Percentiles rank a stretch among this genome's conserved stretches.
phyloP scores from a whole-genome alignment of 2,329 filamentous ascomycete genomes.

The Exophiala mesophila region DNA sequence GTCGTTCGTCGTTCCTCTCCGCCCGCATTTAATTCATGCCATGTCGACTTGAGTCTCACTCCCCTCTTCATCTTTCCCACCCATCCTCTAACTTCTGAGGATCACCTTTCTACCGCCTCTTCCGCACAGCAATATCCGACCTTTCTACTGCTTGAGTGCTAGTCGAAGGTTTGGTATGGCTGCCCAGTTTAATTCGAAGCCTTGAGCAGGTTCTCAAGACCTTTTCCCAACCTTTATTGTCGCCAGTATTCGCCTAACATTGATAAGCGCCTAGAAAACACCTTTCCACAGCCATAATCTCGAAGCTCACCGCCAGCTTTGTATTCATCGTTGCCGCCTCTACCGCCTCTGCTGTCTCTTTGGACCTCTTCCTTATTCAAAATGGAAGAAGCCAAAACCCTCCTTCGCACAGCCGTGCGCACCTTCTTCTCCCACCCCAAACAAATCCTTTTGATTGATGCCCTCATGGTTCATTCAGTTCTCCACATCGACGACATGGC shows the following conservation, averaged over 20 bases:
- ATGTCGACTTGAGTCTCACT: too few species aligned
- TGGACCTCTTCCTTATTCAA: conserved; percentile 18
- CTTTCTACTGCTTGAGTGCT: conserved; percentile 23
- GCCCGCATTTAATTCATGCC: too few species aligned
- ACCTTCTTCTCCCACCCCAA: conserved; percentile 76
- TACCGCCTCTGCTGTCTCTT: conserved; percentile 1
- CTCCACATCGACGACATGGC: conserved; percentile 85
- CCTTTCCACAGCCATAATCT: too few species aligned
- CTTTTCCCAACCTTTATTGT: neutral
- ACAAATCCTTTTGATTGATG: conserved; percentile 76
- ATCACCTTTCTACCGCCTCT: too few species aligned
- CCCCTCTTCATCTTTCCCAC: too few species aligned
- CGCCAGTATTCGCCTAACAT: too few species aligned
- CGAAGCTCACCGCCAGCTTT: neutral
- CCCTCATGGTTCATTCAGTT: conserved; percentile 68
- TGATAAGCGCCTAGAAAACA: too few species aligned
- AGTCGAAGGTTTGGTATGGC: conserved; percentile 20
- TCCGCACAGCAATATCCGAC: neutral
- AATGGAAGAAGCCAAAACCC: conserved; percentile 66
- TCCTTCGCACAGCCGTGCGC: conserved; percentile 80
- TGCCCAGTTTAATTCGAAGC: conserved; percentile 1
- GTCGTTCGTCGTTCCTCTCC: too few species aligned
- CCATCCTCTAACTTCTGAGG: too few species aligned
- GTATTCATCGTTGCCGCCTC: neutral
- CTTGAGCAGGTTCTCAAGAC: conserved; percentile 11